phyloP scores from a whole-genome alignment of 768 basidiomycete genomes.

The Lactifluus rugatus region DNA sequence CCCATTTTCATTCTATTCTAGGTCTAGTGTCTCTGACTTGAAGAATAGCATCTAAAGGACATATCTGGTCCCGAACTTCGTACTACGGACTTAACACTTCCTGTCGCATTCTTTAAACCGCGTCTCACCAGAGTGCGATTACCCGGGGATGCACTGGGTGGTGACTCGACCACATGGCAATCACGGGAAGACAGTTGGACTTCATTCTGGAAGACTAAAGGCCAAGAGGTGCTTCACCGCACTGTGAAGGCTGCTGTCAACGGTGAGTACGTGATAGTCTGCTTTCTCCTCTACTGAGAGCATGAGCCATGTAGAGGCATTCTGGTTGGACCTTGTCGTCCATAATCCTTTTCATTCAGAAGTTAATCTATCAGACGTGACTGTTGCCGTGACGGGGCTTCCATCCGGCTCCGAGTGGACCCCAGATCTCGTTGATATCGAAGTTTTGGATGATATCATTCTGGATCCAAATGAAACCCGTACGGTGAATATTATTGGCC shows the following conservation, averaged over 20 bases:
- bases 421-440: slow-evolving; percentile 41
- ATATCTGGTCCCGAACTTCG: slow-evolving; percentile 40
- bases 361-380: slow-evolving; percentile 55
- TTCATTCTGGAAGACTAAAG: slow-evolving; percentile 44
- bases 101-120: slow-evolving; percentile 55
- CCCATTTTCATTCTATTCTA: slow-evolving; percentile 16
- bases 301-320: slow-evolving; percentile 41
- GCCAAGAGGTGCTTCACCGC: slow-evolving; percentile 44
- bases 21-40: slow-evolving; percentile 1
- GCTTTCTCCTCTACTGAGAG: slow-evolving; percentile 6
- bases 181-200: slow-evolving; percentile 58
- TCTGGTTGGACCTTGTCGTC: slow-evolving; percentile 66
- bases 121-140: slow-evolving; percentile 50
- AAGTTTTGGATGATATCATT: slow-evolving; percentile 49
- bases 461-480: slow-evolving; percentile 57
- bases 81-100: slow-evolving; percentile 44
- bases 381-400: slow-evolving; percentile 41
- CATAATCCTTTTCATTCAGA: slow-evolving; percentile 68
- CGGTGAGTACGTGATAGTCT: slow-evolving; percentile 33
- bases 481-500: slow-evolving; percentile 36
- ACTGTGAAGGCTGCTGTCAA: slow-evolving; percentile 52
- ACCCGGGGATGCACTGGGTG: slow-evolving; percentile 38
- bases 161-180: slow-evolving; percentile 46
- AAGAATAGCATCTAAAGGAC: slow-evolving; percentile 56
- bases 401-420: slow-evolving; percentile 27